Base-by-base conservation (phyloP, 768 basidiomycete genomes). In the Mycena pura region DNA sequence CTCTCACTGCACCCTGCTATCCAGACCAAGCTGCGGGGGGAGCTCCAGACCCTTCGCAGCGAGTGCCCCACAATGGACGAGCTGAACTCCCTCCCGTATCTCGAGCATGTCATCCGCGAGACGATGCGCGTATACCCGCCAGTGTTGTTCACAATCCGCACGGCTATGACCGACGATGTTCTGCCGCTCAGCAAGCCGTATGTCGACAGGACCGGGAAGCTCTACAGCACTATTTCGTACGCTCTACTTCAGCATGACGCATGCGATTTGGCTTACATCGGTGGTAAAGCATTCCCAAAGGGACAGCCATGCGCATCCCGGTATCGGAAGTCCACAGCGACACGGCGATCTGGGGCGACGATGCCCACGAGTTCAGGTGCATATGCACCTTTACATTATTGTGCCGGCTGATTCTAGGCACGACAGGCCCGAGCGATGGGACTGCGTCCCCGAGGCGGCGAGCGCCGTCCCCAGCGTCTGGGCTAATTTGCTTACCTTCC, bases 371-470 rank as follows among this genome's bases (percentile, higher is more conserved):
- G 41, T 91, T 90, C 79, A 84, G 72, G 87, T 85, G n/a, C n/a
- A n/a, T n/a, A n/a, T n/a, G n/a, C n/a, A n/a, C n/a, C n/a, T n/a
- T n/a, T n/a, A n/a, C n/a, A n/a, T n/a, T n/a, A n/a, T n/a, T n/a
- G 54, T 52, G 78, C 50, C 28, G n/a, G 38, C 38, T 39, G 15
- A 22, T 39, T 28, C 24, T 44, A 48, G 40, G 36, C 15, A 55
- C 21, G 6, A 39, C 58, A 89, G 86, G 65, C 89, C 89, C 0
- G 88, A 89, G 64, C 77, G 88, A 1, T 90, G 89, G 89, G 68
- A 74, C n/a, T 68, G 76, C 3, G 38, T 76, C 19, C 14, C 38
- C 38, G 19, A 39, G n/a, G n/a, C n/a, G n/a, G n/a, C n/a, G n/a
- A n/a, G n/a, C n/a, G n/a, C n/a, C n/a, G n/a, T n/a, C n/a, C n/a